These are phyloP conservation scores for Ophiostoma sp. DNA, from an alignment of 2,329 filamentous ascomycete species.

Conservation along the genomic window DNA sequence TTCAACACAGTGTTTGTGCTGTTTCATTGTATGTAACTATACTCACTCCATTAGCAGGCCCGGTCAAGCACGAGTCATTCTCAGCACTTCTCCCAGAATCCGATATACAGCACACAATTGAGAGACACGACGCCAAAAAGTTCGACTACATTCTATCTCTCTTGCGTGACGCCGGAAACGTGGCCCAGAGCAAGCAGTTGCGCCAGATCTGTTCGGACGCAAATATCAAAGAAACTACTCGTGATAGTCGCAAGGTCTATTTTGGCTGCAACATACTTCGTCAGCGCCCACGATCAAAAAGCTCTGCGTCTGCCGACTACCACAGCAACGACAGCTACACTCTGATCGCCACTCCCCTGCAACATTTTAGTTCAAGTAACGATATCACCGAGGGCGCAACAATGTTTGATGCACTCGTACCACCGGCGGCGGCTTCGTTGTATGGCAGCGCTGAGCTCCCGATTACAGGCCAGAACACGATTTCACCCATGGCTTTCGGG, in stretches of 20 bases:
- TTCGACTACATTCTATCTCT: slow-evolving; percentile 48
- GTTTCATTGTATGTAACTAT: not conserved
- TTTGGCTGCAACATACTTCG: slow-evolving; percentile 52
- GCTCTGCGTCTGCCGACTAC: slow-evolving; percentile 28
- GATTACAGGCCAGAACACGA: not conserved
- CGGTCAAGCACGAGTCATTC: slow-evolving; percentile 18
- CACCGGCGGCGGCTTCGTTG: slow-evolving; percentile 9
- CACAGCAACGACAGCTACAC: slow-evolving; percentile 39
- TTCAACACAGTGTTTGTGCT: not conserved
- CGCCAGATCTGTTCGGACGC: slow-evolving; percentile 22
- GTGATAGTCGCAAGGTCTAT: slow-evolving; percentile 34
- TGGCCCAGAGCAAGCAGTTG: slow-evolving; percentile 16
- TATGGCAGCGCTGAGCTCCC: not conserved
- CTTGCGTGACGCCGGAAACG: slow-evolving; percentile 28
- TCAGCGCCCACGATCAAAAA: slow-evolving; percentile 32
- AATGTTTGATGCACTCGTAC: slow-evolving; percentile 25
- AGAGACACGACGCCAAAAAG: slow-evolving; percentile 44
- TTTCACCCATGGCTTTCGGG: slow-evolving; percentile 20
- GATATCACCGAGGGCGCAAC: not conserved
- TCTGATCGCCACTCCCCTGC: slow-evolving; percentile 45
- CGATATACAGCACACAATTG: slow-evolving; percentile 20
- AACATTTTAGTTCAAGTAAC: not conserved
- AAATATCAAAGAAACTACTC: slow-evolving; percentile 18
- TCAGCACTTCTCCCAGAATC: slow-evolving; percentile 14
- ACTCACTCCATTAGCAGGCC: not conserved